Evolutionary conservation across 2,329 filamentous ascomycete species (phyloP).

Genomic region (Cryphonectria naterciae): DNA sequence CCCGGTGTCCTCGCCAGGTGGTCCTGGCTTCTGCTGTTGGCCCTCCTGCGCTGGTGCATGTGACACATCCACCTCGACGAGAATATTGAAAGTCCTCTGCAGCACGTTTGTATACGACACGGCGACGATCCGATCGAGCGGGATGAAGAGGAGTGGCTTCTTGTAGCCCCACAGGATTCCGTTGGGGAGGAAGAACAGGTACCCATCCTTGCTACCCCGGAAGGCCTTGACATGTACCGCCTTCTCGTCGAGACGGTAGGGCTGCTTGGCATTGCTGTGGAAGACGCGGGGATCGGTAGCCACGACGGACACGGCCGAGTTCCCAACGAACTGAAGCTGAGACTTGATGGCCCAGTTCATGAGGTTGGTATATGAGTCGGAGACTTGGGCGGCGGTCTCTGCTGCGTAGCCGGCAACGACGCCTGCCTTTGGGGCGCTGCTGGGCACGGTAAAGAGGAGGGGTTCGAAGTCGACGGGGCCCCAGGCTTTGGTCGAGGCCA

Average conservation of each 20-base stretch:
- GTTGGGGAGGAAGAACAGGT: slow-evolving; percentile 67
- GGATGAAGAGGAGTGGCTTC: slow-evolving; percentile 69
- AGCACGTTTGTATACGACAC: slow-evolving; percentile 71
- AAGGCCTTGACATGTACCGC: slow-evolving; percentile 70
- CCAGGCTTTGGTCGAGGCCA: slow-evolving; percentile 41
- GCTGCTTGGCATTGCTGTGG: slow-evolving; percentile 58
- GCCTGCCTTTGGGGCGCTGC: slow-evolving; percentile 63
- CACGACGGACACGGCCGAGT: slow-evolving; percentile 50
- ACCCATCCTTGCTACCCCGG: slow-evolving; percentile 70
- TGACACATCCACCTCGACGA: slow-evolving; percentile 59
- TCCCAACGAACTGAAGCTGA: slow-evolving; percentile 54
- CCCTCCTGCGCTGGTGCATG: slow-evolving; percentile 30
- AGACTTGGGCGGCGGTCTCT: slow-evolving; percentile 54
- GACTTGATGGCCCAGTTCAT: slow-evolving; percentile 64
- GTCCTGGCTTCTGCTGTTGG: background rate
- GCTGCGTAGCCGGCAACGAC: slow-evolving; percentile 57
- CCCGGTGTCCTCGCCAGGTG: background rate
- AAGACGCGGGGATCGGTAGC: slow-evolving; percentile 60
- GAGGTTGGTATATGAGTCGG: slow-evolving; percentile 61
- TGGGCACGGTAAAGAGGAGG: slow-evolving; percentile 66
- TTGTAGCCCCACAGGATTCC: slow-evolving; percentile 74
- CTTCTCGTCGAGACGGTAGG: slow-evolving; percentile 63
- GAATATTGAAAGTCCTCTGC: slow-evolving; percentile 71
- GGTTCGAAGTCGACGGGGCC: slow-evolving; percentile 51
- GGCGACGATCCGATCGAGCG: slow-evolving; percentile 62